Conservation (phyloP, 257 asterid genomes). For the Euphrasia confusa region DNA sequence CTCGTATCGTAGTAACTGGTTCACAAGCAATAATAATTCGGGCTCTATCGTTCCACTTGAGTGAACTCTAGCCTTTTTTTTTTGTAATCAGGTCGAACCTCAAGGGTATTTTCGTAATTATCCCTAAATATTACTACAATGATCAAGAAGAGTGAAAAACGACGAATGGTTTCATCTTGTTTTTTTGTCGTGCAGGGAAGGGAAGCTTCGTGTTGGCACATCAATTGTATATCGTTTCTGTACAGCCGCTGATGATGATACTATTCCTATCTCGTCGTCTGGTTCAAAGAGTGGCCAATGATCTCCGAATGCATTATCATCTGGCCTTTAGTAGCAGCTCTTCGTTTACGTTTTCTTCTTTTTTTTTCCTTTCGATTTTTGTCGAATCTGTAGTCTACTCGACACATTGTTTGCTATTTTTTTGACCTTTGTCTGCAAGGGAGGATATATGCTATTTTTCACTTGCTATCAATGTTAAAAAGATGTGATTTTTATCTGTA, state of each 20-base stretch:
- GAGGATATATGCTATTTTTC: neutral
- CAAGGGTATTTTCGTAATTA: neutral
- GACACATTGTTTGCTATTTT: neutral
- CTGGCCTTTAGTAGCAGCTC: slow-evolving; percentile 6
- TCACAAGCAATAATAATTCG: slow-evolving; percentile 23
- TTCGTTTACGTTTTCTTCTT: neutral
- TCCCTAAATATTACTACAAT: neutral
- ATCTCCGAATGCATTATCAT: slow-evolving; percentile 5
- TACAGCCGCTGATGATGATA: slow-evolving; percentile 24
- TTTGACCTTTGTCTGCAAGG: neutral
- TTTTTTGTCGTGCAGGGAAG: slow-evolving; percentile 11
- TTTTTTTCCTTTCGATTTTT: slow-evolving; percentile 1
- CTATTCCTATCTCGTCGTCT: slow-evolving; percentile 16
- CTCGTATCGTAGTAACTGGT: slow-evolving; percentile 31
- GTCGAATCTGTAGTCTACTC: neutral
- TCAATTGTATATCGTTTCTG: slow-evolving; percentile 19
- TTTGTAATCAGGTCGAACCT: neutral
- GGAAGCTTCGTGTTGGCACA: slow-evolving; percentile 14
- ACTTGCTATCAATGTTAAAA: too few species aligned
- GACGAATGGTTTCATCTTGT: neutral
- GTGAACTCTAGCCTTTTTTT: slow-evolving; percentile 20
- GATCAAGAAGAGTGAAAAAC: neutral
- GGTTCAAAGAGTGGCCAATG: slow-evolving; percentile 4
- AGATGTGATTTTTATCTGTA: too few species aligned
- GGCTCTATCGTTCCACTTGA: slow-evolving; percentile 28